Conservation (phyloP, 495 filamentous ascomycete species). For the Podospora comata region DNA sequence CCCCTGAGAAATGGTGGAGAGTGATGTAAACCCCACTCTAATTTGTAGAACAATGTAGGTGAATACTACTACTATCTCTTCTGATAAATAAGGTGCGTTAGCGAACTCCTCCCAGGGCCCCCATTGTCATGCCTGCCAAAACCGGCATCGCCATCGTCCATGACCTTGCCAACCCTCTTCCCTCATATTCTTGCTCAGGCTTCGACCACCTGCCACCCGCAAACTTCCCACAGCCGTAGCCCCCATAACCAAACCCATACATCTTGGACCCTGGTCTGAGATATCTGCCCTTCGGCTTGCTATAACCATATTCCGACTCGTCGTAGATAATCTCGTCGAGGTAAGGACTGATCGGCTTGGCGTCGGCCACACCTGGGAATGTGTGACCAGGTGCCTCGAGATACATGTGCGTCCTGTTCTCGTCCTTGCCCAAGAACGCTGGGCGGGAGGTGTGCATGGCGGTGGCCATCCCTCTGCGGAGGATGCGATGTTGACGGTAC, state of each 20-base stretch:
- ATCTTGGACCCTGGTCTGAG: constrained; percentile 27
- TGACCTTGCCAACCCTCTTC: constrained; percentile 4
- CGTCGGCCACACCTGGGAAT: constrained; percentile 22
- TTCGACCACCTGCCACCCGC: constrained; percentile 21
- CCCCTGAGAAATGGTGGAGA: not conserved
- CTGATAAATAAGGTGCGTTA: too few species aligned
- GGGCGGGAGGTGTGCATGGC: constrained; percentile 24
- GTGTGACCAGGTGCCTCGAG: constrained; percentile 28
- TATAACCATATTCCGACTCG: not conserved
- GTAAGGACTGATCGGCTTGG: constrained; percentile 24
- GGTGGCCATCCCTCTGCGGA: constrained; percentile 23
- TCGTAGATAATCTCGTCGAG: constrained; percentile 28
- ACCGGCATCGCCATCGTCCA: constrained; percentile 16
- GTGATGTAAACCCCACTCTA: too few species aligned
- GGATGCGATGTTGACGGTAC: constrained; percentile 27
- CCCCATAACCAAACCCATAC: constrained; percentile 30
- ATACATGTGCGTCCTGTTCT: constrained; percentile 20
- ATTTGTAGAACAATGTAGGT: too few species aligned
- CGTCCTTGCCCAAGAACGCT: constrained; percentile 23
- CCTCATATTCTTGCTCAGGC: constrained; percentile 13
- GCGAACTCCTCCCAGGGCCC: constrained; percentile 14
- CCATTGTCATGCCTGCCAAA: constrained; percentile 19
- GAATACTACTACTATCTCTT: too few species aligned
- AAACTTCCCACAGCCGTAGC: constrained; percentile 25
- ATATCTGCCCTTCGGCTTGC: constrained; percentile 22